phyloP scores from a whole-genome alignment of 257 asterid species.

The Eucommia ulmoides region DNA sequence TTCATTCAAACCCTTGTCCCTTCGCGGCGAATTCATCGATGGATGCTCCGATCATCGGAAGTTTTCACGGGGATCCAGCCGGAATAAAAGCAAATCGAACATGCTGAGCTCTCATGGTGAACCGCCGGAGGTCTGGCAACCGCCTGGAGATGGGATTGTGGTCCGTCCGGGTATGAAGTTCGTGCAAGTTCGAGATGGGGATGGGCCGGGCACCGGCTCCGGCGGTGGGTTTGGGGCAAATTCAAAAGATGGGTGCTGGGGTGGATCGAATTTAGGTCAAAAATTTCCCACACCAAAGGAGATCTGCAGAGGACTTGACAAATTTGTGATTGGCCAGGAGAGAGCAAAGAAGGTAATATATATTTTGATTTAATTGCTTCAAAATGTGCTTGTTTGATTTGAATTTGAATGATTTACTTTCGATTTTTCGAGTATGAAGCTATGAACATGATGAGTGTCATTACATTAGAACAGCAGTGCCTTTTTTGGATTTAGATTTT shows the following conservation, averaged over 20 bases:
- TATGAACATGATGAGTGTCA: too few species aligned
- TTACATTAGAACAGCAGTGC: neutral
- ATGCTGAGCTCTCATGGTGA: conserved; percentile 59
- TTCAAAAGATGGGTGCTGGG: conserved; percentile 67
- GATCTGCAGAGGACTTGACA: conserved; percentile 89
- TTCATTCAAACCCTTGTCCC: conserved; percentile 40
- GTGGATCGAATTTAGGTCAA: conserved; percentile 76
- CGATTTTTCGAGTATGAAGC: neutral
- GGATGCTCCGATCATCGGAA: conserved; percentile 9
- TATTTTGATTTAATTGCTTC: neutral
- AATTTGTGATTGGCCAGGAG: conserved; percentile 93
- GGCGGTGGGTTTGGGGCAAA: conserved; percentile 49
- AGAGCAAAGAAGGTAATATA: conserved; percentile 99
- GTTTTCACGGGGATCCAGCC: conserved; percentile 14
- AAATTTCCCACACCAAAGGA: conserved; percentile 91
- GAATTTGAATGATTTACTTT: too few species aligned
- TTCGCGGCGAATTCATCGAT: conserved; percentile 34
- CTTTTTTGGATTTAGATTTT: neutral
- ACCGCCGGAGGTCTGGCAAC: conserved; percentile 99
- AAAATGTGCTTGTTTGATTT: too few species aligned
- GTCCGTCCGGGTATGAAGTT: conserved; percentile 66
- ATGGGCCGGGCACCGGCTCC: conserved; percentile 33
- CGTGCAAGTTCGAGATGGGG: conserved; percentile 39
- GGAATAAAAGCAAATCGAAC: conserved; percentile 22
- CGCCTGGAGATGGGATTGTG: conserved; percentile 70